Evolutionary conservation across 2,329 filamentous ascomycete genomes (phyloP).

Genomic region (Pseudogymnoascus sp.): DNA sequence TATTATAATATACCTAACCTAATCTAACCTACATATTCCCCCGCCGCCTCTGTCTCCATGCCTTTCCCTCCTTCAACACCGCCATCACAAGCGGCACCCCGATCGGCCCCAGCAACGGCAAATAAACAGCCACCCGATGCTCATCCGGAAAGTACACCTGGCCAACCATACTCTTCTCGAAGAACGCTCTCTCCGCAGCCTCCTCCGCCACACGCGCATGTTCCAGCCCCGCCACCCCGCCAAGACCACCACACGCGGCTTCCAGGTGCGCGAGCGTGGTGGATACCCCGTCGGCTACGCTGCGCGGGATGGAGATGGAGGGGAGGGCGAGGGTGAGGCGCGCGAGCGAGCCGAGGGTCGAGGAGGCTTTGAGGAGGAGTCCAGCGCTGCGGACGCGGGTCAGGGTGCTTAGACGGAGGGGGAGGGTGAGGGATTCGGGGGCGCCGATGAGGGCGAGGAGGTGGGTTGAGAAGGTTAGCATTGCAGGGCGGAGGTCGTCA

Average conservation of each 20-base stretch:
- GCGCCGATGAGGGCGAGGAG: slow-evolving; percentile 80
- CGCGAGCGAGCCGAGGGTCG: slow-evolving; percentile 86
- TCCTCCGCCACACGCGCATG: slow-evolving; percentile 78
- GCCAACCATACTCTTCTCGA: slow-evolving; percentile 98
- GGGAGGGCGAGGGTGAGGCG: slow-evolving; percentile 75
- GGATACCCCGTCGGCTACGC: slow-evolving; percentile 77
- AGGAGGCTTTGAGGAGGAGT: slow-evolving; percentile 80
- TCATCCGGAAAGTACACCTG: slow-evolving; percentile 98
- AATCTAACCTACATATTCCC: background rate
- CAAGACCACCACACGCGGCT: slow-evolving; percentile 64
- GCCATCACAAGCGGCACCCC: slow-evolving; percentile 84
- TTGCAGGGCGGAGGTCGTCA: slow-evolving; percentile 64
- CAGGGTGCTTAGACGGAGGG: slow-evolving; percentile 75
- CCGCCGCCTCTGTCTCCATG: slow-evolving; percentile 25
- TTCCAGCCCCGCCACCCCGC: slow-evolving; percentile 57
- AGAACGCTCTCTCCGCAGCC: slow-evolving; percentile 89
- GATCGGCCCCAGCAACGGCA: slow-evolving; percentile 83
- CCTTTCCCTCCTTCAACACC: slow-evolving; percentile 69
- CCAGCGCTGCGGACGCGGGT: slow-evolving; percentile 79
- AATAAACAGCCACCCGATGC: slow-evolving; percentile 93
- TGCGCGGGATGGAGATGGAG: slow-evolving; percentile 82
- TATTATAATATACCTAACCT: background rate
- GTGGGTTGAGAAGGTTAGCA: slow-evolving; percentile 87
- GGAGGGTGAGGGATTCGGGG: slow-evolving; percentile 67
- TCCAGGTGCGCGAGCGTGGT: slow-evolving; percentile 71